Evolutionary conservation across 768 basidiomycete species (phyloP), one percentile per base, ranked within the genome.

Genomic region (Leccinum broughii): DNA sequence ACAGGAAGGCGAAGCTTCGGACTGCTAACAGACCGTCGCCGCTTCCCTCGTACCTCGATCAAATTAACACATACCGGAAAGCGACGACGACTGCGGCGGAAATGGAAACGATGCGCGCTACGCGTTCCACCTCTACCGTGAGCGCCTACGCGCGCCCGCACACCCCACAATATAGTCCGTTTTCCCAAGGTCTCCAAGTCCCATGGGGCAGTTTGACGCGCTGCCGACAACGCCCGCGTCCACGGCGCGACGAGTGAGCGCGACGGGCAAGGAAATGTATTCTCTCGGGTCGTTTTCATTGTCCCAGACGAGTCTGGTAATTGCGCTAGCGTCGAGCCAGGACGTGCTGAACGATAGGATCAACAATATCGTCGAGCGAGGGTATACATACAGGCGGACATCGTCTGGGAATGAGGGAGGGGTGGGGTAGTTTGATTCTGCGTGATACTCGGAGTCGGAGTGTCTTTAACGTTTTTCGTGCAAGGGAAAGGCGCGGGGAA

Each of bases 281-380:
- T 28, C 26, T 28, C 26, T 28, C 26, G 26, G 26, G 26, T 28
- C 6, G 26, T 28, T 28, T 28, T 28, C 26, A 28, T 28, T 28
- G 26, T 28, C 26, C 26, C 26, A 28, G 26, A 28, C 26, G 26
- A 28, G 26, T 28, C 26, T 28, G 26, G 26, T 28, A 28, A 28
- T 28, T 28, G 26, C 26, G 26, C 26, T 28, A 28, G 26, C 26
- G 26, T 7, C 26, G 26, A 6, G 26, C 26, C 26, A 28, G 26
- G 26, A 28, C 26, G 26, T 28, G 26, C 26, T 24, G 17, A 64
- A 54, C 58, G 48, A 48, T 20, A 74, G 63, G 53, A 76, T 81
- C 2, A 75, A 76, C 34, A 68, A 74, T 22, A 77, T 80, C 22
- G 67, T 80, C 28, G 66, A 70, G 22, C 67, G 61, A 56, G 74